These are phyloP conservation scores for Sporothrix schenckii DNA, from an alignment of 2,329 filamentous ascomycete genomes.

Conservation along the genomic window DNA sequence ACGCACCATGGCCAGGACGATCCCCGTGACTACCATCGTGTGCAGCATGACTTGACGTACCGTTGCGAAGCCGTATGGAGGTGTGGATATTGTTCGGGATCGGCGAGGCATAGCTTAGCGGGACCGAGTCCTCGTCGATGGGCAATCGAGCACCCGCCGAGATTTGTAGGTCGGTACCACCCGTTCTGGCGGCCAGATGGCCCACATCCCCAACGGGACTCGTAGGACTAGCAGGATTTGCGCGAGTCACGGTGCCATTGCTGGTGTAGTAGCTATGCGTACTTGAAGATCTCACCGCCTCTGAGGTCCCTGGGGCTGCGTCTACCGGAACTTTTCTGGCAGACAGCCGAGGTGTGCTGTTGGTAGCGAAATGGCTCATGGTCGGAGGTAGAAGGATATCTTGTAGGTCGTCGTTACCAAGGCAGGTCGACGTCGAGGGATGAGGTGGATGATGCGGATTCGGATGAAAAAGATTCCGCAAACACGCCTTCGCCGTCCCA, in stretches of 20 bases:
- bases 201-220: neutral
- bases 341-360: neutral
- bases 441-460: neutral
- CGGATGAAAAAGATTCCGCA: neutral
- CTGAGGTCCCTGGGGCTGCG: neutral
- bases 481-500: slow-evolving; percentile 11
- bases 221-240: too few relatives aligned
- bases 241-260: neutral
- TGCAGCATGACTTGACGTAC: neutral
- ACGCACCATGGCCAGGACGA: too few relatives aligned
- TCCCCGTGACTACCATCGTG: neutral
- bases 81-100: neutral
- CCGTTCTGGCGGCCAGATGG: too few relatives aligned
- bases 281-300: neutral
- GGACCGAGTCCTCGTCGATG: neutral
- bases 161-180: neutral
- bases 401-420: neutral
- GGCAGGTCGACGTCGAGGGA: neutral
- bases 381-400: neutral
- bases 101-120: neutral
- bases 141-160: neutral
- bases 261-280: neutral
- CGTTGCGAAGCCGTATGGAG: neutral
- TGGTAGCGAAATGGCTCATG: neutral
- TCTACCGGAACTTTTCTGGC: neutral